Evolutionary conservation across 768 basidiomycete species (phyloP).

Genomic region (Psilocybe subaeruginosa): DNA sequence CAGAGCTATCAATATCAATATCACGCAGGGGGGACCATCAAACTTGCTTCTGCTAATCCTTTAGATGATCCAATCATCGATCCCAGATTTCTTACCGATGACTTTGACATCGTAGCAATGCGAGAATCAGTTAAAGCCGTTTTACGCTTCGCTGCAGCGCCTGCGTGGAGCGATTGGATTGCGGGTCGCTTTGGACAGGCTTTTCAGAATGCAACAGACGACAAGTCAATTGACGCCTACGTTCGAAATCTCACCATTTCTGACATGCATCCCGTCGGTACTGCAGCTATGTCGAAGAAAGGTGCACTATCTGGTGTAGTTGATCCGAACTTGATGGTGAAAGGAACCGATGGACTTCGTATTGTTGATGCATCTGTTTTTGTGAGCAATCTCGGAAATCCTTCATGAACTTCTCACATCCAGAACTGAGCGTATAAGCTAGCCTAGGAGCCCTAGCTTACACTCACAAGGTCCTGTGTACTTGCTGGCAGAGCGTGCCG

Average conservation of each 20-base stretch:
- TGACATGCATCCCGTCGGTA: constrained; percentile 33
- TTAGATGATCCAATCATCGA: constrained; percentile 53
- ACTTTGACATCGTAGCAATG: constrained; percentile 32
- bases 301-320: constrained; percentile 33
- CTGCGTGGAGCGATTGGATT: constrained; percentile 31
- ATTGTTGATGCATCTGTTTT: constrained; percentile 41
- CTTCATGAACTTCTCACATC: background rate
- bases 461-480: constrained; percentile 33
- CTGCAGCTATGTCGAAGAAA: constrained; percentile 32
- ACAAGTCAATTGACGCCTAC: constrained; percentile 26
- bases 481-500: constrained; percentile 18
- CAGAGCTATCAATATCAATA: background rate
- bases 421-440: background rate
- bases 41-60: constrained; percentile 43
- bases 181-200: constrained; percentile 21
- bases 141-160: constrained; percentile 25
- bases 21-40: constrained; percentile 34
- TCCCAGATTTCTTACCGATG: constrained; percentile 42
- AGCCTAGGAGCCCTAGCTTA: constrained; percentile 29
- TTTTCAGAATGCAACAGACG: constrained; percentile 17
- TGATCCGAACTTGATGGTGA: constrained; percentile 38
- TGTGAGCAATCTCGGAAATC: constrained; percentile 21
- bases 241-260: constrained; percentile 23
- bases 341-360: constrained; percentile 35
- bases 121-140: constrained; percentile 25